Conservation (phyloP, 768 basidiomycete species). For the Auricularia sp. region DNA sequence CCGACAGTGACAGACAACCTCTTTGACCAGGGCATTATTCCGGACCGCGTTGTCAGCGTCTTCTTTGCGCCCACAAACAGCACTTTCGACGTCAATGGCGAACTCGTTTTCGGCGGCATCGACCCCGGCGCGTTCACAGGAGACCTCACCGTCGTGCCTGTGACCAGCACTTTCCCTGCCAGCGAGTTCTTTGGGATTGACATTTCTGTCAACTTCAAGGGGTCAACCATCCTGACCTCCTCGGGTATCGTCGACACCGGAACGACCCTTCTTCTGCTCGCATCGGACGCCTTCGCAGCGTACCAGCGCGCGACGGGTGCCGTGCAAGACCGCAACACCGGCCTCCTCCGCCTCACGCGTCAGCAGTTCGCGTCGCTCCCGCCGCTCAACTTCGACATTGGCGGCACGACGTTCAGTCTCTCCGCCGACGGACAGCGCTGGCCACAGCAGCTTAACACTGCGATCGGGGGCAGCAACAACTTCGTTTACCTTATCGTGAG, state of each 20-base stretch:
- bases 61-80: constrained; percentile 37
- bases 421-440: constrained; percentile 64
- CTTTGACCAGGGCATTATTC: constrained; percentile 36
- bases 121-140: constrained; percentile 33
- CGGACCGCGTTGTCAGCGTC: constrained; percentile 38
- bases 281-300: constrained; percentile 39
- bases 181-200: constrained; percentile 22
- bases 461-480: constrained; percentile 41
- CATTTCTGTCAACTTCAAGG: constrained; percentile 7
- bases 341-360: constrained; percentile 44
- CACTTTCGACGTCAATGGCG: constrained; percentile 32
- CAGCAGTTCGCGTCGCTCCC: constrained; percentile 38
- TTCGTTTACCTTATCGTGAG: constrained; percentile 42
- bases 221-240: constrained; percentile 22
- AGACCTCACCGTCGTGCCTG: constrained; percentile 28
- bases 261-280: constrained; percentile 27
- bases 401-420: constrained; percentile 43
- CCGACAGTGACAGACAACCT: constrained; percentile 52
- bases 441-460: constrained; percentile 48
- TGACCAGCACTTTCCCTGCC: constrained; percentile 39
- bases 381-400: constrained; percentile 45
- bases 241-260: constrained; percentile 46
- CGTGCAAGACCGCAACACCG: constrained; percentile 40
- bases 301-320: constrained; percentile 51
- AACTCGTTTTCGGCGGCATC: constrained; percentile 44